Evolutionary conservation across 2,329 filamentous ascomycete species (phyloP).

Genomic region (Orbilia brochopaga): DNA sequence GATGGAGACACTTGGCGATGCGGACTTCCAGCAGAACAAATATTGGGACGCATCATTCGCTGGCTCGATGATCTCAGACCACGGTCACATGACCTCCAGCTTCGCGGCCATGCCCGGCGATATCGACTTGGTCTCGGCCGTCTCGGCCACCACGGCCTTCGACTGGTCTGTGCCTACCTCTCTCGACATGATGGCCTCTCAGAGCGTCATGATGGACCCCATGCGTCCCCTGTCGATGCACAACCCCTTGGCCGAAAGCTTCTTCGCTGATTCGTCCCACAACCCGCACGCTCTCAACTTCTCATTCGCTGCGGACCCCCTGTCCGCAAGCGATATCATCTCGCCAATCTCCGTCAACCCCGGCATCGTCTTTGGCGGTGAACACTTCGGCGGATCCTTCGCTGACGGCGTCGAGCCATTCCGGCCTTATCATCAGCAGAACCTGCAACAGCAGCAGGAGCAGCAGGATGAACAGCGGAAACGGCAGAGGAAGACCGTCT

Average conservation of each 20-base stretch:
- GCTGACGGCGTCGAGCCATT: conserved; percentile 23
- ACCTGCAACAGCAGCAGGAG: conserved; percentile 40
- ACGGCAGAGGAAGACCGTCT: conserved; percentile 24
- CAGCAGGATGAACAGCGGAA: conserved; percentile 32
- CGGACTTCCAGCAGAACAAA: conserved; percentile 37
- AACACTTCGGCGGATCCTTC: conserved; percentile 22
- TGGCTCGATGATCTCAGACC: conserved; percentile 28
- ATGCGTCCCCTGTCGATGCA: conserved; percentile 38
- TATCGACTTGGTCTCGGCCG: conserved; percentile 32
- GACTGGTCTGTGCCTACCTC: conserved; percentile 40
- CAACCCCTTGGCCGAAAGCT: conserved; percentile 34
- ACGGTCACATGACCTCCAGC: conserved; percentile 15
- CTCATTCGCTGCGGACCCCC: conserved; percentile 38
- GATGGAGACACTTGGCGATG: conserved; percentile 32
- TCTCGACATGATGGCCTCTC: conserved; percentile 10
- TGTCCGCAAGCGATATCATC: conserved; percentile 43
- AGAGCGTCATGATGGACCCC: conserved; percentile 26
- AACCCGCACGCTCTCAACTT: conserved; percentile 30
- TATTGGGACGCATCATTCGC: conserved; percentile 45
- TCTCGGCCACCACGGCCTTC: conserved; percentile 32
- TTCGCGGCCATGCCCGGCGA: conserved; percentile 31
- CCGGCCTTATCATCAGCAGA: conserved; percentile 45
- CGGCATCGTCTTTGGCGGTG: conserved; percentile 40
- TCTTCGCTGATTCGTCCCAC: conserved; percentile 31
- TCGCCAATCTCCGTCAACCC: conserved; percentile 43